Conservation (phyloP, 352 stramenopile species). For the Globisporangium irregulare region DNA sequence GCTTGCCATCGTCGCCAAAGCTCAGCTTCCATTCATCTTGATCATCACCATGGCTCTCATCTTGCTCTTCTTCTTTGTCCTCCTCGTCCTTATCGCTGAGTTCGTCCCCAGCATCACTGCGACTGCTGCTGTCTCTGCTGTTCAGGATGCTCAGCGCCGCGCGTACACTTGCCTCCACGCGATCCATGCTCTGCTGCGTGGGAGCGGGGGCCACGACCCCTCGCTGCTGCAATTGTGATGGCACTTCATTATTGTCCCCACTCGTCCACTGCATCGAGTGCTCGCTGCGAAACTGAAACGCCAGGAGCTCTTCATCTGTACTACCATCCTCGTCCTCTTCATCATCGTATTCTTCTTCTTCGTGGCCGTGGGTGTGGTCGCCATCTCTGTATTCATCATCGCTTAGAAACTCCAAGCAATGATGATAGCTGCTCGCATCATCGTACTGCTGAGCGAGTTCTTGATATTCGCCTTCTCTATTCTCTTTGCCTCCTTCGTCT, state of each 20-base stretch:
- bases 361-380: not conserved
- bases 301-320: constrained; percentile 8
- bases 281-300: constrained; percentile 13
- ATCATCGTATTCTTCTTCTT: not conserved
- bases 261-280: not conserved
- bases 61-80: constrained; percentile 8
- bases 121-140: constrained; percentile 17
- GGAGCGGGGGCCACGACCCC: not conserved
- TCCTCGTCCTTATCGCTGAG: constrained; percentile 20
- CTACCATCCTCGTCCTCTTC: constrained; percentile 5
- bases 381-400: not conserved
- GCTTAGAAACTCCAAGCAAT: not conserved
- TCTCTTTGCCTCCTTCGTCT: not conserved
- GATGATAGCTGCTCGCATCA: not conserved
- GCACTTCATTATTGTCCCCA: not conserved
- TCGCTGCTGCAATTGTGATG: not conserved
- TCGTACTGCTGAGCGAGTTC: not conserved
- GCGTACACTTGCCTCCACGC: constrained; percentile 51
- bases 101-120: constrained; percentile 21
- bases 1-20: constrained; percentile 14
- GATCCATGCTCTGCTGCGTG: constrained; percentile 25
- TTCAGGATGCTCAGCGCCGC: constrained; percentile 54
- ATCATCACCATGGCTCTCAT: constrained; percentile 4
- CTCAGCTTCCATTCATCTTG: constrained; percentile 1
- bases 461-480: not conserved